phyloP scores from a whole-genome alignment of 2,329 filamentous ascomycete species.

The Pyrenophora teres region DNA sequence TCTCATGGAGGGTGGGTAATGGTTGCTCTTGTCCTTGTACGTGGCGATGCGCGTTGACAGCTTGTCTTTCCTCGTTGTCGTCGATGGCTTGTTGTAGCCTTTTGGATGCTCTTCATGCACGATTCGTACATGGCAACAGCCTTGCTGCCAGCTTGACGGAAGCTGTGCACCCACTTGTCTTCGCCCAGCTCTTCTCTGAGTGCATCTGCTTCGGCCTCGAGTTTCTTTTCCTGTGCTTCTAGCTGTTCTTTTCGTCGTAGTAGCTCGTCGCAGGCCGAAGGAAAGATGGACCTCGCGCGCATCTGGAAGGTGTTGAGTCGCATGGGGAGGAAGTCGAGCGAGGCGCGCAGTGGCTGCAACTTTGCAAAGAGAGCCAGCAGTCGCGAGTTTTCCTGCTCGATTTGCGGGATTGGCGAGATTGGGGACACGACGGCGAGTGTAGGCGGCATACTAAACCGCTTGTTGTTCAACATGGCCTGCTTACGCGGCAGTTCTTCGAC shows the following conservation, averaged over 20 bases:
- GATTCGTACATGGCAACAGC: slow-evolving; percentile 97
- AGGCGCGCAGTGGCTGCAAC: slow-evolving; percentile 92
- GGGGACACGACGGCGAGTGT: slow-evolving; percentile 65
- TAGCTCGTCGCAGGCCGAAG: slow-evolving; percentile 87
- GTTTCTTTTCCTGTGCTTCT: slow-evolving; percentile 83
- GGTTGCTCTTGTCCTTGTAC: slow-evolving; percentile 92
- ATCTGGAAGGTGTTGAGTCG: slow-evolving; percentile 82
- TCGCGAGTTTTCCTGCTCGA: slow-evolving; percentile 79
- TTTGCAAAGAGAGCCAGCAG: slow-evolving; percentile 88
- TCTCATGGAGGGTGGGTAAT: slow-evolving; percentile 92
- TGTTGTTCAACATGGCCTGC: slow-evolving; percentile 59
- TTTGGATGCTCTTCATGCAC: slow-evolving; percentile 81
- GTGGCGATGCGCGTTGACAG: slow-evolving; percentile 73
- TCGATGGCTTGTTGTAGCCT: slow-evolving; percentile 84
- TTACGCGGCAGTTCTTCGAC: slow-evolving; percentile 78
- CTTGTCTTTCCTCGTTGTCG: slow-evolving; percentile 68
- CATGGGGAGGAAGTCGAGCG: slow-evolving; percentile 95
- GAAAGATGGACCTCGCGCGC: slow-evolving; percentile 78
- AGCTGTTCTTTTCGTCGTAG: slow-evolving; percentile 74
- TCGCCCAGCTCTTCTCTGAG: slow-evolving; percentile 89
- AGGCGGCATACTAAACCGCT: slow-evolving; percentile 69
- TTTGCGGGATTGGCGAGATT: slow-evolving; percentile 60
- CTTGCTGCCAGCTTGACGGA: slow-evolving; percentile 87
- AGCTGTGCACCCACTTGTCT: slow-evolving; percentile 94
- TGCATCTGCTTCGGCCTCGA: slow-evolving; percentile 88